Evolutionary conservation across 805 yeast species (phyloP), one percentile per base, ranked within the genome.

Genomic region (Teunomyces pallodes): DNA sequence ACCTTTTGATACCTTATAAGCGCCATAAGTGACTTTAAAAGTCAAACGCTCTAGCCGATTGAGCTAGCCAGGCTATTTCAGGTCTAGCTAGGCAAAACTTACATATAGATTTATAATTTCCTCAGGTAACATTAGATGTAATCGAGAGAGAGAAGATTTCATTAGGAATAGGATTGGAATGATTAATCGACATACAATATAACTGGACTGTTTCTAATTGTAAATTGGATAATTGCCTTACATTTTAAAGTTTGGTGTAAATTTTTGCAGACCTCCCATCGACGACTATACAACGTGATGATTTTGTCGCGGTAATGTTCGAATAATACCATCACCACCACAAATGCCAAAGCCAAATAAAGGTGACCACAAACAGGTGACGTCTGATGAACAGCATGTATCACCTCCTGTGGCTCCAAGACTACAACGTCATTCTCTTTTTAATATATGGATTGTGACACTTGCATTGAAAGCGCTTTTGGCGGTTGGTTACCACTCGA

Each of bases 401-500:
- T 10, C 27, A 16, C 35, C 43, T 8, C 43, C 43, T 13, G 35
- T 40, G 35, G 27, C 43, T 27, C 35, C 43, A 10, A 28, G 17
- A 3, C 17, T 13, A n/a, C 10, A 39, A 24, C 32, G 29, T 16
- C 61, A 66, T 46, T 61, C 72, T 3, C 57, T 73, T 27, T 41
- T 58, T 27, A 70, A 71, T 51, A 57, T 72, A 14, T 72, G 77
- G 76, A 54, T 65, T 29, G 59, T 69, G 7, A 54, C 69, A 2
- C 54, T 69, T 9, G 67, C 67, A 29, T 57, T 72, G 35, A 73
- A 73, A 47, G 54, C 62, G 7, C 59, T 72, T 17, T 57, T 72
- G 10, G 49, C 64, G 3, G 55, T 87, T 6, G 90, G 92, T 1
- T 94, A 92, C 66, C 90, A 82, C 56, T 91, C 97, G 9, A 94